Percentiles rank a stretch among this genome's conserved stretches.
phyloP scores from a whole-genome alignment of 2,329 filamentous ascomycete species.

The Spiromastix sp. region DNA sequence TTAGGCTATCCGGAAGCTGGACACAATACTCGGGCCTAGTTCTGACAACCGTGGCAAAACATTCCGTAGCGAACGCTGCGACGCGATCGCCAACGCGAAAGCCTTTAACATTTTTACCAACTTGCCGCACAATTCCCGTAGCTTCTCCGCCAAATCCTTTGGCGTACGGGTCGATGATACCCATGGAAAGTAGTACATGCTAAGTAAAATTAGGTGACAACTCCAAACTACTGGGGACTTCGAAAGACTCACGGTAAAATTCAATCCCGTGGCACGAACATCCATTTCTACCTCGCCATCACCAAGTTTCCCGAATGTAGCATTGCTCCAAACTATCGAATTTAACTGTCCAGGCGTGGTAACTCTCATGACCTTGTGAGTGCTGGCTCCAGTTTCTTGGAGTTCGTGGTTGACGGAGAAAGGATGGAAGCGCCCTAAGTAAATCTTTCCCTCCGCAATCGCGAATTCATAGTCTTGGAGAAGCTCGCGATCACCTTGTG shows the following conservation, averaged over 20 bases:
- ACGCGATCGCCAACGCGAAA: constrained; percentile 34
- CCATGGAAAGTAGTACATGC: constrained; percentile 14
- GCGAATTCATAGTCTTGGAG: constrained; percentile 5
- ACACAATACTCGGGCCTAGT: constrained; percentile 8
- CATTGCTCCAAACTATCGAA: background rate
- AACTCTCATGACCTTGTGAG: too few species aligned
- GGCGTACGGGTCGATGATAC: constrained; percentile 12
- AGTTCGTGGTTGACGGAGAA: too few species aligned
- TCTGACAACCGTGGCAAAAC: constrained; percentile 9
- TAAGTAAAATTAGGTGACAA: too few species aligned
- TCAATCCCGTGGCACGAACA: constrained; percentile 4
- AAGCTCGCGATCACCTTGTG: background rate
- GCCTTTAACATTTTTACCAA: constrained; percentile 18
- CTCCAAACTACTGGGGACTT: background rate
- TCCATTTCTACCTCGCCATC: constrained; percentile 3
- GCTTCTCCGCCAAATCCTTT: constrained; percentile 27
- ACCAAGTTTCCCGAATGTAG: background rate
- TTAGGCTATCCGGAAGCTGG: constrained; percentile 18
- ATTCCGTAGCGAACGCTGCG: constrained; percentile 5
- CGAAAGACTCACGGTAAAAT: constrained; percentile 2
- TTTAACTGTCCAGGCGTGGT: background rate
- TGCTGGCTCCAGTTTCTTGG: too few species aligned
- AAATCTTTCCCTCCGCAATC: background rate
- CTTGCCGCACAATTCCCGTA: constrained; percentile 27
- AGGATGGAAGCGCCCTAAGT: constrained; percentile 1